Base-by-base conservation (phyloP, 495 filamentous ascomycete species). In the Neurospora discreta region DNA sequence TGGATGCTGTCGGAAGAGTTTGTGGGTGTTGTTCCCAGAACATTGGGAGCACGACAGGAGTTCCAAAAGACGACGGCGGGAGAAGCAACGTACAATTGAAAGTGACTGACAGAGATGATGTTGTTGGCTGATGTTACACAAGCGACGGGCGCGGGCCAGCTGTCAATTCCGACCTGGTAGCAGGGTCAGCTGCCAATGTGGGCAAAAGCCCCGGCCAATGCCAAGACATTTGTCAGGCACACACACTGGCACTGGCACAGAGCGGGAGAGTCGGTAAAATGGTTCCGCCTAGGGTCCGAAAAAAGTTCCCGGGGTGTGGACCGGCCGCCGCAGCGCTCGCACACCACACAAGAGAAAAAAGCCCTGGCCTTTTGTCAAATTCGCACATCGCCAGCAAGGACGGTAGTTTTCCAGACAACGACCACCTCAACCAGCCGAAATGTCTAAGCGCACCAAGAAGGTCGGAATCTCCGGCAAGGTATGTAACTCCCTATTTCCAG, bases 371-470 rank as follows among this genome's bases (percentile, higher is more conserved):
- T 77, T 77, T 73, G 72, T 77, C 77, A 77, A 80, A 78, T 77
- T 73, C 74, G 75, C 60, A 60, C 69, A 72, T 69, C 76, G 73
- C 72, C 75, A 73, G 68, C 76, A 69, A 33, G 73, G 65, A 74
- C 75, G 73, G 65, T 74, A 74, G 40, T 71, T 68, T 72, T 72
- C 73, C 73, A 78, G 74, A 74, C 74, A 70, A 72, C 40, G 68
- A 71, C 43, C 74, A 78, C 71, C 67, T 46, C 69, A 78, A 75
- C 75, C 80, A 82, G 83, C 82, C 88, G 93, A 90, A 83, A 97
- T 97, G 93, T 95, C 93, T 80, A 97, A 97, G 87, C 89, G 93
- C 86, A 97, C 93, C 71, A 97, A 97, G 91, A 97, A 97, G 92
- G 94, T 97, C 92, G 93, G 94, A 80, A 86, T 89, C 76, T 89